These are phyloP conservation scores for Jackrogersella multiformis DNA, from an alignment of 495 filamentous ascomycete species.

Conservation along the genomic window DNA sequence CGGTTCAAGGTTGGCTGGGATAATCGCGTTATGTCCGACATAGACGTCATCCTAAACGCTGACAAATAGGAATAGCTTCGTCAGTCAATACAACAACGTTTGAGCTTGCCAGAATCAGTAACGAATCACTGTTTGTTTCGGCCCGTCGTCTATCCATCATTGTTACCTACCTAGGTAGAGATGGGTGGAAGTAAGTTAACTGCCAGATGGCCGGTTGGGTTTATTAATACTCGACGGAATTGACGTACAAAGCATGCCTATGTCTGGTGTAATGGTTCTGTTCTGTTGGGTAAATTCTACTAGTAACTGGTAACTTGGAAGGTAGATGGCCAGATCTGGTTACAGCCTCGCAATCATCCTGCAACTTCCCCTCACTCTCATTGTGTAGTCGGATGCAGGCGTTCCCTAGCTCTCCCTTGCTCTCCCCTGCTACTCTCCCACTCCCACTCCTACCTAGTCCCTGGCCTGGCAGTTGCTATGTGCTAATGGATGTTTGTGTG, in stretches of 20 bases:
- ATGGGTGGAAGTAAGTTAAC: not conserved
- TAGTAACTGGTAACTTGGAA: not conserved
- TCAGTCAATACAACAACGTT: conserved; percentile 17
- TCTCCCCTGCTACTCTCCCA: conserved; percentile 11
- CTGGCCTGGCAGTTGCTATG: conserved; percentile 12
- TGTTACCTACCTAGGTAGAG: not conserved
- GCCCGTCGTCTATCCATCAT: not conserved
- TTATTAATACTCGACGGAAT: not conserved
- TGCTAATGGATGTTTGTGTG: conserved; percentile 12
- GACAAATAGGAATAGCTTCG: conserved; percentile 21
- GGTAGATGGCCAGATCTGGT: conserved; percentile 11
- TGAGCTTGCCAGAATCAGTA: conserved; percentile 2
- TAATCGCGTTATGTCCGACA: conserved; percentile 16
- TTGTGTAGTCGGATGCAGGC: conserved; percentile 39
- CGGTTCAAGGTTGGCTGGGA: not conserved
- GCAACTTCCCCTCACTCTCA: conserved; percentile 41
- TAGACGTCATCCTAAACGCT: conserved; percentile 21
- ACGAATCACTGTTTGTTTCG: conserved; percentile 5
- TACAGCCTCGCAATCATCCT: conserved; percentile 29
- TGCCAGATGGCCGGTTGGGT: not conserved
- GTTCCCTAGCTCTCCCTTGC: conserved; percentile 39
- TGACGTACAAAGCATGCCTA: not conserved
- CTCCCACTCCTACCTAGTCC: conserved; percentile 12
- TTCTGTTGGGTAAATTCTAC: conserved; percentile 38
- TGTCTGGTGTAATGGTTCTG: conserved; percentile 1